Evolutionary conservation across 495 filamentous ascomycete genomes (phyloP), one percentile per base, ranked within the genome.

Genomic region (Pyrenula massariospora): DNA sequence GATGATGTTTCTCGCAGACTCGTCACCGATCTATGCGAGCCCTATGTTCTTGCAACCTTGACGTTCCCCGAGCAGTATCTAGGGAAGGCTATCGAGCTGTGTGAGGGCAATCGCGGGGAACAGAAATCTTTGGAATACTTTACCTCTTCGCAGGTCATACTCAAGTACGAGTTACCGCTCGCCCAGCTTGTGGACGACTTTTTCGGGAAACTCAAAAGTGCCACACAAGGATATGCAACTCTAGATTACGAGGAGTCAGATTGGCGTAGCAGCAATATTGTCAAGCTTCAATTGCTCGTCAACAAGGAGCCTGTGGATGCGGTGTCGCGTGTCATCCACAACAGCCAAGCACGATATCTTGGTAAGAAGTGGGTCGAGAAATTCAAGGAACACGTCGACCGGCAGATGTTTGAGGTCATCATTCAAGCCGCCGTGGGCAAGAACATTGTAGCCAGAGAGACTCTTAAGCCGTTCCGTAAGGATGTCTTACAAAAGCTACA

Each of bases 211-310:
- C 74, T 98, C 54, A 98, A 98, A 68, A 87, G 90, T 22, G 80
- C 84, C 1, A 95, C 91, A 15, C 87, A 86, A 61, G 84, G 85
- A 31, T 88, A 87, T 59, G 91, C 91, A 3, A 89, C 84, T 56
- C 78, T 96, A 12, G 91, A 96, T 68, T 96, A 96, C 68, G 93
- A 98, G 69, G 93, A 98, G 61, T 88, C 91, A 0, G 93, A 84
- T 0, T 98, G 88, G 80, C 82, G 85, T 12, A 73, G 79, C 56
- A 87, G 86, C 63, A 83, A 84, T 53, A 83, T 98, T 53, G 83
- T 89, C 58, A 96, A 95, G 73, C 77, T 98, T 52, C 91, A 96
- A 64, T 72, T 98, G 10, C 77, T 96, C 5, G 93, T 98, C 59
- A 98, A 97, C 71, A 91, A 91, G 68, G 79, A 78, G 48, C 85